These are phyloP conservation scores for Pseudisothecium myosuroides DNA, from an alignment of 225 moss, liverwort and hornwort genomes.

Conservation along the genomic window DNA sequence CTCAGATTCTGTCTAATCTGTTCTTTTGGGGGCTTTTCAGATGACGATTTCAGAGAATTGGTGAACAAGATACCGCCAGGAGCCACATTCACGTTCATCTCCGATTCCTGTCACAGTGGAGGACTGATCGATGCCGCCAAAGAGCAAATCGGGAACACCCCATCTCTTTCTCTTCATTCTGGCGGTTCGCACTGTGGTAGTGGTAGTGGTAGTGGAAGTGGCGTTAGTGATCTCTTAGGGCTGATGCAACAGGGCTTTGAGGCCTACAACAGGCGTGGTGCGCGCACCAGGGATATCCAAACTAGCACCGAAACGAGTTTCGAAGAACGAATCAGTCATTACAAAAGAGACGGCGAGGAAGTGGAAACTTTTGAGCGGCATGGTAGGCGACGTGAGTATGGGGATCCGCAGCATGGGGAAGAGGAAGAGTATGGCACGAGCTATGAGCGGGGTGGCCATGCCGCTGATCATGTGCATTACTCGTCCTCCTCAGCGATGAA, in stretches of 20 bases:
- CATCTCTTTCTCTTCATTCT: neutral
- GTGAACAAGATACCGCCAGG: constrained; percentile 46
- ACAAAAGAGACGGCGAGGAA: neutral
- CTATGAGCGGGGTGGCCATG: neutral
- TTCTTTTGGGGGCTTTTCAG: constrained; percentile 8
- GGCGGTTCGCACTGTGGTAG: neutral
- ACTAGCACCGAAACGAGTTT: neutral
- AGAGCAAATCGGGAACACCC: constrained; percentile 52
- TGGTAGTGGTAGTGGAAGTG: neutral
- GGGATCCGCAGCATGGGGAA: neutral
- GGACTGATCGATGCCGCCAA: constrained; percentile 64
- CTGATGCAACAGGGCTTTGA: constrained; percentile 7
- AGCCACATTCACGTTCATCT: constrained; percentile 64
- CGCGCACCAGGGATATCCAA: neutral
- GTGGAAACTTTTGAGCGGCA: constrained; percentile 3
- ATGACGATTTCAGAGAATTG: constrained; percentile 64
- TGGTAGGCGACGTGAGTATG: neutral
- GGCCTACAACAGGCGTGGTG: neutral
- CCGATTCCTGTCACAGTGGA: constrained; percentile 90
- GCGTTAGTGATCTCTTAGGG: neutral
- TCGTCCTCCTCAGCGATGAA: neutral
- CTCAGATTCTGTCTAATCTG: neutral
- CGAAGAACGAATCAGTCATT: neutral
- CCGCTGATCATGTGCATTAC: neutral
- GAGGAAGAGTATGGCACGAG: neutral